Conservation (phyloP, 352 stramenopile species). For the Phytopythium sindhum region DNA sequence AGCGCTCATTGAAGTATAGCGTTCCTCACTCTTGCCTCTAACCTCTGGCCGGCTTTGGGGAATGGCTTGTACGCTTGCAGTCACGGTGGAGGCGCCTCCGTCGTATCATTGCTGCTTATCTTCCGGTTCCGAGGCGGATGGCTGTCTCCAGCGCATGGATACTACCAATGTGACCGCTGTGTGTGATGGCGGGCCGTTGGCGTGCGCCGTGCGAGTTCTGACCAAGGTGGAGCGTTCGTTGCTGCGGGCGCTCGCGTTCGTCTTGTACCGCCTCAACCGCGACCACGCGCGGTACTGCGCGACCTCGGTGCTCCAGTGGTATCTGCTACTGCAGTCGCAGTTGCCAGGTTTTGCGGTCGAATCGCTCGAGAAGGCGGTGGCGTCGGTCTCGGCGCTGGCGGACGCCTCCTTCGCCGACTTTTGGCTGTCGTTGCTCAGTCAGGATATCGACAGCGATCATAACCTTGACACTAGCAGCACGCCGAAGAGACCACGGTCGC, state of each 20-base stretch:
- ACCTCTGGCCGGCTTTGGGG: not conserved
- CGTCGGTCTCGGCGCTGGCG: slow-evolving; percentile 59
- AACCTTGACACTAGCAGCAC: not conserved
- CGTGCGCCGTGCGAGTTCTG: slow-evolving; percentile 42
- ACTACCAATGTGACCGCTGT: not conserved
- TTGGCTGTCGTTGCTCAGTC: slow-evolving; percentile 59
- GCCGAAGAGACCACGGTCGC: not conserved
- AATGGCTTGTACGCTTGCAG: not conserved
- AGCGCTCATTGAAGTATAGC: not conserved
- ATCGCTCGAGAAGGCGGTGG: slow-evolving; percentile 43
- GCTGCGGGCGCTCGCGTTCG: slow-evolving; percentile 59
- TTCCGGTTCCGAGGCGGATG: not conserved
- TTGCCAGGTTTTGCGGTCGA: slow-evolving; percentile 45
- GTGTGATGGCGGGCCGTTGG: not conserved
- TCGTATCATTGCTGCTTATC: not conserved
- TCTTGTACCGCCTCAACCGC: slow-evolving; percentile 60
- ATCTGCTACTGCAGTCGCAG: slow-evolving; percentile 55
- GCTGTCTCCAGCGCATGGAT: not conserved
- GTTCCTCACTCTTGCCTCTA: not conserved
- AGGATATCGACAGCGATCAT: slow-evolving; percentile 19
- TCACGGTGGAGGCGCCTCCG: not conserved
- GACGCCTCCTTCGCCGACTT: slow-evolving; percentile 63
- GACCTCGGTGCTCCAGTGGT: slow-evolving; percentile 57
- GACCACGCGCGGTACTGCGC: slow-evolving; percentile 56
- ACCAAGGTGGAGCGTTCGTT: slow-evolving; percentile 56